Conservation (phyloP, 2,329 filamentous ascomycete species). For the Aspergillus calidoustus region DNA sequence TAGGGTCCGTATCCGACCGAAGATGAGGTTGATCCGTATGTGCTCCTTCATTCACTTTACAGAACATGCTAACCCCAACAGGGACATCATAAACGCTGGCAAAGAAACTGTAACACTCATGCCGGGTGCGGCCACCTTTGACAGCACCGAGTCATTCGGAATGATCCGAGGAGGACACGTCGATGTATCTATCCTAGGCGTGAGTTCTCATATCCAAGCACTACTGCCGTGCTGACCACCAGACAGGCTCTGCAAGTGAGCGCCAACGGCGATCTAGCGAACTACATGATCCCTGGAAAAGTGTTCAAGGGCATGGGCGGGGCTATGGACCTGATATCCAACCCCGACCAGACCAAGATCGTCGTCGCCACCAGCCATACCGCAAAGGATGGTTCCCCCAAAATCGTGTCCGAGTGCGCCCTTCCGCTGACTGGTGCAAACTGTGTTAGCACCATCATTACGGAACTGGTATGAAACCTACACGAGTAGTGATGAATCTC, state of each 20-base stretch:
- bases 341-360: constrained; percentile 73
- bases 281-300: constrained; percentile 90
- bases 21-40: constrained; percentile 68
- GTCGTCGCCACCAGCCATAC: constrained; percentile 73
- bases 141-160: constrained; percentile 78
- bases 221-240: background rate
- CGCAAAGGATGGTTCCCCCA: constrained; percentile 69
- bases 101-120: constrained; percentile 85
- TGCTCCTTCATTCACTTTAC: background rate
- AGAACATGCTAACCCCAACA: constrained; percentile 21
- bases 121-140: constrained; percentile 76
- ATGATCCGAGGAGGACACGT: constrained; percentile 88
- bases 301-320: constrained; percentile 85
- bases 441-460: constrained; percentile 74
- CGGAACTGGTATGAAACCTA: constrained; percentile 65
- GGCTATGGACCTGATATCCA: constrained; percentile 74
- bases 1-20: constrained; percentile 74
- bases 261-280: constrained; percentile 77
- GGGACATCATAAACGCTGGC: constrained; percentile 81
- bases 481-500: background rate
- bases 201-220: constrained; percentile 30
- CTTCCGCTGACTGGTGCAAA: constrained; percentile 69
- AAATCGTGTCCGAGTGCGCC: constrained; percentile 67
- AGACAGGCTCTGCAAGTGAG: constrained; percentile 72
- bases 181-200: constrained; percentile 80